These are phyloP conservation scores for Ustilago tritici DNA, from an alignment of 1,284 basidiomycete species.

Conservation along the genomic window DNA sequence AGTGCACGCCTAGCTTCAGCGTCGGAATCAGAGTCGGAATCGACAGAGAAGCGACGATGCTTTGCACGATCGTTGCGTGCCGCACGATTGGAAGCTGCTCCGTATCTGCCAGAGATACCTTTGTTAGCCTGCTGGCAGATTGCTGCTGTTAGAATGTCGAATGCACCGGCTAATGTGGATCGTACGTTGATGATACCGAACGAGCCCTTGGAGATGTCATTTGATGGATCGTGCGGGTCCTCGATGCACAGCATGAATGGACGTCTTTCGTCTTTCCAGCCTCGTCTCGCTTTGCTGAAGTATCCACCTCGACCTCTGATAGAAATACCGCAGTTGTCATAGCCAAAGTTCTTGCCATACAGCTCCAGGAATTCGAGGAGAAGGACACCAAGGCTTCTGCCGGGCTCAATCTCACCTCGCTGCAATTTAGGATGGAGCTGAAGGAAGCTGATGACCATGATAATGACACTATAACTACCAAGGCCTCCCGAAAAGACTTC, in stretches of 20 bases:
- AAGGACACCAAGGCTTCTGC: constrained; percentile 87
- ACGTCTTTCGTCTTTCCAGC: constrained; percentile 70
- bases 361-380: constrained; percentile 97
- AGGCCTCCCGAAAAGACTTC: constrained; percentile 96
- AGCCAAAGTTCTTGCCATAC: constrained; percentile 90
- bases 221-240: constrained; percentile 90
- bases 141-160: constrained; percentile 79
- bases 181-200: constrained; percentile 86
- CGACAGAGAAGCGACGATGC: constrained; percentile 35
- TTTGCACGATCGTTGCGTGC: constrained; percentile 21
- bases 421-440: constrained; percentile 97
- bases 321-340: constrained; percentile 78
- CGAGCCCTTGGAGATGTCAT: constrained; percentile 91
- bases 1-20: constrained; percentile 54
- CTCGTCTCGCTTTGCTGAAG: constrained; percentile 72
- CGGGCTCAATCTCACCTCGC: constrained; percentile 85
- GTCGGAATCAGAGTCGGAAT: constrained; percentile 45
- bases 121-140: constrained; percentile 64
- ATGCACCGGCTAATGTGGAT: constrained; percentile 85
- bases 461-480: constrained; percentile 94
- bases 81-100: constrained; percentile 1
- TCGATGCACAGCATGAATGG: constrained; percentile 84
- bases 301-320: constrained; percentile 81
- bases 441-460: constrained; percentile 89
- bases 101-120: constrained; percentile 20